Base-by-base conservation (phyloP, 768 basidiomycete species). In the Clathrus columnatus region DNA sequence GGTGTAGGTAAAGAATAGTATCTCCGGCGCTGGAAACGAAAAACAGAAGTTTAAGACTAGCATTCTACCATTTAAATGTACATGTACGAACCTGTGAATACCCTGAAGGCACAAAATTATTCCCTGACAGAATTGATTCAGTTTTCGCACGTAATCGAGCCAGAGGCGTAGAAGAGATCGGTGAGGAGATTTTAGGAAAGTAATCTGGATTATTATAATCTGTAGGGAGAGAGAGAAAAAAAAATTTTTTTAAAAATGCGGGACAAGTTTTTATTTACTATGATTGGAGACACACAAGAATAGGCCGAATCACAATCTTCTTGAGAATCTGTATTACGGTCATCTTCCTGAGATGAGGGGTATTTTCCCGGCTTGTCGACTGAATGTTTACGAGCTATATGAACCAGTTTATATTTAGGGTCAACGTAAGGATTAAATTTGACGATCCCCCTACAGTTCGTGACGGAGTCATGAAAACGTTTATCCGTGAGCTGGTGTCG, bases 131-230 rank as follows among this genome's bases (percentile, higher is more conserved):
- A 8, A 23, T 16, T 11, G 46, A 47, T 18, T 47, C 46, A 14
- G 46, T 47, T 28, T 20, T 47, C 21, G 46, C 46, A 47, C 46
- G 46, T 36, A 36, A 36, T 2, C 36, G 36, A 11, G 36, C n/a
- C 7, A n/a, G 11, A 14, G 36, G 36, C 4, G 14, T 36, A 32
- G 30, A 14, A 32, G 14, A 32, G 14, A 32, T 14, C 14, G 36
- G 36, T 14, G n/a, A n/a, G 21, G 46, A 47, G 16, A 20, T 23
- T 10, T 23, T 28, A 23, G 46, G 46, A 28, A 47, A 47, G 46
- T 47, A 47, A 28, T 47, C 46, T 28, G 46, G 46, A 47, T 47
- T 47, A 28, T 47, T 23, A 47, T 47, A 47, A 47, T 47, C 46
- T 47, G 26, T 10, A 46, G 21, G 41, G 20, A 42, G 11, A 42